Evolutionary conservation across 768 basidiomycete species (phyloP).

Genomic region (Boletus vermiculosoides): DNA sequence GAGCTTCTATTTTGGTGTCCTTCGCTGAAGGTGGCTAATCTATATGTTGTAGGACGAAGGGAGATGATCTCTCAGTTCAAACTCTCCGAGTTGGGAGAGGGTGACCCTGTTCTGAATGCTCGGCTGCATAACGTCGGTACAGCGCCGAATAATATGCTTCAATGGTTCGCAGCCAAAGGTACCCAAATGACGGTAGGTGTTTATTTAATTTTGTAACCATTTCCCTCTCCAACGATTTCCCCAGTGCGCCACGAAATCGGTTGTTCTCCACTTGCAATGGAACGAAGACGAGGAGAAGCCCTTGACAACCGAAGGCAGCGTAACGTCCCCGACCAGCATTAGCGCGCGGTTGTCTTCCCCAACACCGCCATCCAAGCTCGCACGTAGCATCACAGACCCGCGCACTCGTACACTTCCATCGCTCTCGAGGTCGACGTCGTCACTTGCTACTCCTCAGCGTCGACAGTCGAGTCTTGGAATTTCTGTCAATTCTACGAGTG

Average conservation of each 20-base stretch:
- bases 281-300: conserved; percentile 55
- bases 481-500: conserved; percentile 35
- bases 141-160: conserved; percentile 85
- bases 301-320: conserved; percentile 10
- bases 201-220: not conserved
- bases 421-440: conserved; percentile 55
- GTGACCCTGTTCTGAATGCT: conserved; percentile 62
- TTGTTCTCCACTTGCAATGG: conserved; percentile 86
- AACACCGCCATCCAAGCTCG: conserved; percentile 23
- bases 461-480: conserved; percentile 30
- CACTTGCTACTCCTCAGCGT: conserved; percentile 41
- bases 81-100: conserved; percentile 69
- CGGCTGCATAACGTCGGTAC: conserved; percentile 76
- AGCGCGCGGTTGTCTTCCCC: conserved; percentile 27
- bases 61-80: conserved; percentile 95
- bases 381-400: conserved; percentile 20
- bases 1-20: conserved; percentile 30
- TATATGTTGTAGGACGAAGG: conserved; percentile 44
- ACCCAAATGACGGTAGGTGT: conserved; percentile 80
- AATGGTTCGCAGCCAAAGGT: conserved; percentile 93
- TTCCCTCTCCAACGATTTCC: not conserved
- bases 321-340: conserved; percentile 28
- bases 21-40: conserved; percentile 5
- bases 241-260: conserved; percentile 85
- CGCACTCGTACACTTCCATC: conserved; percentile 50